Evolutionary conservation across 2,329 filamentous ascomycete genomes (phyloP), one percentile per base, ranked within the genome.

Genomic region (Penicillium sp.): DNA sequence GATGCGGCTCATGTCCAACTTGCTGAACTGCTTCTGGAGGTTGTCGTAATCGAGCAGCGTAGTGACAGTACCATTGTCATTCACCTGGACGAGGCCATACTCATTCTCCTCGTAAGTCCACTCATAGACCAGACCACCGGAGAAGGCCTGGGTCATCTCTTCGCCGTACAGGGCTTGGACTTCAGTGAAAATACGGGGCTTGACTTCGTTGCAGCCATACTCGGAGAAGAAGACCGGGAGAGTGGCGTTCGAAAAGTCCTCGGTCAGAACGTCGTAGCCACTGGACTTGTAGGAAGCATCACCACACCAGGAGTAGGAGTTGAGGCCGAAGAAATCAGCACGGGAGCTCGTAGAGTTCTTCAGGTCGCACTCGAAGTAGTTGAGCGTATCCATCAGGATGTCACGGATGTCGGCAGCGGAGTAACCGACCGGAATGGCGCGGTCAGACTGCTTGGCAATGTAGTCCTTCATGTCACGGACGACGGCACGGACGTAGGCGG

Each of bases 1-100:
- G 58, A 97, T 82, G 16, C 83, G 76, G 57, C 81, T 82, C 75
- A 92, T 85, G 79, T 97, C 85, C 58, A 97, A 81, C 74, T 89
- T 88, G 75, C 84, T 83, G 79, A 90, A 93, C 80, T 95, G 90
- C 38, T 78, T 78, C 79, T 89, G 86, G 62, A 98, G 87, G 65
- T 90, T 89, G 74, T 90, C 85, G 78, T 83, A 93, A 75, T 93
- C 90, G 25, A 77, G 67, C 38, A 87, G 81, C 46, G 92, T 80
- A 51, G 82, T 80, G 58, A 86, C 82, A 19, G 82, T 84, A 65
- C 82, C 82, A 68, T 88, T 84, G 60, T 75, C 77, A 68, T 84
- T 84, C 69, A 91, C 78, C 65, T 84, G 71, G 64, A 91, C 88
- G 7, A 93, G 82, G 55, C 81, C 81, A 64, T 79, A 83, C 53